Conservation (phyloP, 108 stramenopile genomes). For the Cafeteria roenbergensis region DNA sequence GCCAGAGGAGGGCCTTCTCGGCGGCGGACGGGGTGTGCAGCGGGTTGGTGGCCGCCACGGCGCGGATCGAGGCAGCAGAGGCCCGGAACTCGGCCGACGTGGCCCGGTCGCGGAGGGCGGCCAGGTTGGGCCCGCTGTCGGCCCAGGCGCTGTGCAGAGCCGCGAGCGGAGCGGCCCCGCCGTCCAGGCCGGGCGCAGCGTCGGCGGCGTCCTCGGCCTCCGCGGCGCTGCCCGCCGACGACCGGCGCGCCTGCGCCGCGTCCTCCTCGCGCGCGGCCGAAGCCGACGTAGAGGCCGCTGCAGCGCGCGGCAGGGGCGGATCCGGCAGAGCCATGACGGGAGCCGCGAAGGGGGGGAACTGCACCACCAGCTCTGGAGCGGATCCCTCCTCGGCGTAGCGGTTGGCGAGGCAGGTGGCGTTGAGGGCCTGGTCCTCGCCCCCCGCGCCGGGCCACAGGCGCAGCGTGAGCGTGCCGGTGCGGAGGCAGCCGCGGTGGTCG, state of each 20-base stretch:
- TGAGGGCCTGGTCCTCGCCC: neutral
- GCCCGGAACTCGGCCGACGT: neutral
- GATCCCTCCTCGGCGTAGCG: neutral
- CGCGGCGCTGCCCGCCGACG: neutral
- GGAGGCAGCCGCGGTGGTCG: conserved; percentile 8
- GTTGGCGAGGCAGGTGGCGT: conserved; percentile 9
- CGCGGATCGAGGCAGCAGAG: neutral
- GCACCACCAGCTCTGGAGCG: conserved; percentile 2
- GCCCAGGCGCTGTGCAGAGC: neutral
- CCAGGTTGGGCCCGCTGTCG: neutral
- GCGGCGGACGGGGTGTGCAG: conserved; percentile 7
- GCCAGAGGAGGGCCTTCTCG: conserved; percentile 25
- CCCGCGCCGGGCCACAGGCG: conserved; percentile 14
- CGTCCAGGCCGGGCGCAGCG: too few relatives aligned
- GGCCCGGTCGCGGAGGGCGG: neutral
- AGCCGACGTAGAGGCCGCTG: neutral
- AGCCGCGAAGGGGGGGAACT: neutral
- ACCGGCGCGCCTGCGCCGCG: neutral
- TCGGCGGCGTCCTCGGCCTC: too few relatives aligned
- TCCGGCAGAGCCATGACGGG: neutral
- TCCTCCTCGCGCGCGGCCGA: too few relatives aligned
- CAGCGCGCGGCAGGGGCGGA: too few relatives aligned
- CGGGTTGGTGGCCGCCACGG: conserved; percentile 8
- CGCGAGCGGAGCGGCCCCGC: neutral
- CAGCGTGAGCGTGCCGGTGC: conserved; percentile 5